Conservation (phyloP, 345 rosid species). For the Corchorus olitorius region DNA sequence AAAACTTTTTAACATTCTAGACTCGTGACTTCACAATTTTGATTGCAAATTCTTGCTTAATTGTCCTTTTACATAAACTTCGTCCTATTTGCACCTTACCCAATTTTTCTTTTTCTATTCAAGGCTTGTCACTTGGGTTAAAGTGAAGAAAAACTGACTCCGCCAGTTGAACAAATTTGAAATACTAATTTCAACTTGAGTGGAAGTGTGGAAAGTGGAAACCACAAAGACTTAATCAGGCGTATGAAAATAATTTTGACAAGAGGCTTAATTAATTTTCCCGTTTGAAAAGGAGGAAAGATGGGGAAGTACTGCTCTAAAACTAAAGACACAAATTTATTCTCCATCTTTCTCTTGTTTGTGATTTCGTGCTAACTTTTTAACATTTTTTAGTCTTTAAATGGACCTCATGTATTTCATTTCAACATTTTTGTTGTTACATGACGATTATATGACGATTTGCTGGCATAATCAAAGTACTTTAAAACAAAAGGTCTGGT, state of each 20-base stretch:
- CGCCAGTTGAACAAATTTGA: not conserved
- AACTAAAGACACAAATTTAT: not conserved
- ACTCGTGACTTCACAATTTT: no score
- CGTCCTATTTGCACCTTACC: not conserved
- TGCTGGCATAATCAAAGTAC: not conserved
- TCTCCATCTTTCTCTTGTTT: not conserved
- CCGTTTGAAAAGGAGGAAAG: not conserved
- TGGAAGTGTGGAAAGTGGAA: not conserved
- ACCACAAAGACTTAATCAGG: not conserved
- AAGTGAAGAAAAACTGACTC: not conserved
- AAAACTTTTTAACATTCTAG: no score
- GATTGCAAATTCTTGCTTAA: no score
- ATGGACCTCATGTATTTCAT: not conserved
- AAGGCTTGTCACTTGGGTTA: not conserved
- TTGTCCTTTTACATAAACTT: not conserved
- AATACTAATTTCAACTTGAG: not conserved
- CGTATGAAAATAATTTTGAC: not conserved
- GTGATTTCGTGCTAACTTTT: not conserved
- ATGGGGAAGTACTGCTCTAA: not conserved
- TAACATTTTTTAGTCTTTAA: not conserved
- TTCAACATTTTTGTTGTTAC: not conserved
- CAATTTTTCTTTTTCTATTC: not conserved
- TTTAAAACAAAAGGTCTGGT: not conserved
- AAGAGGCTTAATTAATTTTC: not conserved
- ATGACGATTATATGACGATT: slow-evolving; percentile 1